Evolutionary conservation across 2,329 filamentous ascomycete genomes (phyloP), one percentile per base, ranked within the genome.

Genomic region (Colletotrichum melonis): DNA sequence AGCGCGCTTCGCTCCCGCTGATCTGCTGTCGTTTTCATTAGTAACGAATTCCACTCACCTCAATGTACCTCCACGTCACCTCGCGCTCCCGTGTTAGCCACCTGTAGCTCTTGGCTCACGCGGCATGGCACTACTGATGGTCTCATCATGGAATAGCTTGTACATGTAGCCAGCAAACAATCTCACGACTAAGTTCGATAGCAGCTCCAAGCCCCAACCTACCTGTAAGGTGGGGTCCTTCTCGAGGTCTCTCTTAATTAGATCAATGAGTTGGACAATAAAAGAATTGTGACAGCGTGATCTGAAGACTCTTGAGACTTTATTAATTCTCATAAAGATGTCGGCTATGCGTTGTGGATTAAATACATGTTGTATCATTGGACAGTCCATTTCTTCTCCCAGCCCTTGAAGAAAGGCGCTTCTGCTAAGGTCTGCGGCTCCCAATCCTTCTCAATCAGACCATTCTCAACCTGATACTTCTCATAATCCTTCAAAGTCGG

Each of bases 401-500:
- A 97, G 0, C 91, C 91, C 0, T 88, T 90, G 80, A 92, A 97
- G 81, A 90, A 96, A 1, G 94, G 94, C 76, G 88, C 91, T 75
- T 97, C 93, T 12, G 92, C 90, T 72, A 97, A 80, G 0, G 94
- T 97, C 64, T 85, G 84, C 2, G 89, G 88, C 77, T 92, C 86
- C 94, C 93, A 95, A 24, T 87, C 86, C 72, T 84, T 82, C 64
- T 88, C 85, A 5, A 94, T 85, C 69, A 92, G 35, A 0, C 92
- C 92, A 11, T 84, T 87, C 60, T 89, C 87, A 11, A 90, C 83
- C 82, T 97, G 94, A 81, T 93, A 92, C 58, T 81, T 83, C 55
- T 89, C 89, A 84, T 89, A 97, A 75, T 84, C 79, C 77, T 91
- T 88, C 73, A 97, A 78, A 0, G 87, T 86, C 0, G 93, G 92